phyloP scores from a whole-genome alignment of 805 yeast genomes.

The Barnettozyma populi region DNA sequence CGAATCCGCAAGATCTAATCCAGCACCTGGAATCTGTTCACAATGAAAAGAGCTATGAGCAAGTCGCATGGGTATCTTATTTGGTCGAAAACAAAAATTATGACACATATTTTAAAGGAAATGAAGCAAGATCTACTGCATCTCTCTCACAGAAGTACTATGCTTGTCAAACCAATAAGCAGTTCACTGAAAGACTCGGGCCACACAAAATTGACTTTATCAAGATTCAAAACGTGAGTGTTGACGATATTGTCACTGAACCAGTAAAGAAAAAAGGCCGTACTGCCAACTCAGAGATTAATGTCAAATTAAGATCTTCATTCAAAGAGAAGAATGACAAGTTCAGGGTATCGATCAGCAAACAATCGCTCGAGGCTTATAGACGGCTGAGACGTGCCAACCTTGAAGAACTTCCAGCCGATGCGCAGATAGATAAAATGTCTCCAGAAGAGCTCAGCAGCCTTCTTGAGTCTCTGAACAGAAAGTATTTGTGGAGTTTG shows the following conservation, averaged over 20 bases:
- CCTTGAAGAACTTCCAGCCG: slow-evolving; percentile 17
- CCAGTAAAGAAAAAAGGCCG: slow-evolving; percentile 24
- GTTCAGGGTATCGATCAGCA: background rate
- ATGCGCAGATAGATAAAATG: slow-evolving; percentile 2
- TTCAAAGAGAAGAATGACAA: slow-evolving; percentile 15
- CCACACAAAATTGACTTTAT: slow-evolving; percentile 19
- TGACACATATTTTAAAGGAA: slow-evolving; percentile 5
- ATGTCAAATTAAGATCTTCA: slow-evolving; percentile 17
- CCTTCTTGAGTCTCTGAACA: slow-evolving; percentile 27
- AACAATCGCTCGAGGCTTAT: slow-evolving; percentile 7
- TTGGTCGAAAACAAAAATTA: slow-evolving; percentile 28
- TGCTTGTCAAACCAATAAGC: background rate
- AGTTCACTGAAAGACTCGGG: slow-evolving; percentile 5
- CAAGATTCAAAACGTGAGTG: slow-evolving; percentile 20
- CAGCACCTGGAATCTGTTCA: slow-evolving; percentile 61
- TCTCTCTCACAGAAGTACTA: background rate
- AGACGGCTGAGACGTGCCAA: slow-evolving; percentile 10
- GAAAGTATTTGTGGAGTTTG: slow-evolving; percentile 33
- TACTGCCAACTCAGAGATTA: slow-evolving; percentile 23
- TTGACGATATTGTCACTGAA: slow-evolving; percentile 23
- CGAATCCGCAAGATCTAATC: slow-evolving; percentile 56
- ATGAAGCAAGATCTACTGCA: background rate
- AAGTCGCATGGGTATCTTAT: slow-evolving; percentile 15
- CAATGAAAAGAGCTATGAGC: slow-evolving; percentile 6
- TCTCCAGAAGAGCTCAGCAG: slow-evolving; percentile 10